These are phyloP conservation scores for Tephrocybe rancida DNA, from an alignment of 768 basidiomycete species.

Conservation along the genomic window DNA sequence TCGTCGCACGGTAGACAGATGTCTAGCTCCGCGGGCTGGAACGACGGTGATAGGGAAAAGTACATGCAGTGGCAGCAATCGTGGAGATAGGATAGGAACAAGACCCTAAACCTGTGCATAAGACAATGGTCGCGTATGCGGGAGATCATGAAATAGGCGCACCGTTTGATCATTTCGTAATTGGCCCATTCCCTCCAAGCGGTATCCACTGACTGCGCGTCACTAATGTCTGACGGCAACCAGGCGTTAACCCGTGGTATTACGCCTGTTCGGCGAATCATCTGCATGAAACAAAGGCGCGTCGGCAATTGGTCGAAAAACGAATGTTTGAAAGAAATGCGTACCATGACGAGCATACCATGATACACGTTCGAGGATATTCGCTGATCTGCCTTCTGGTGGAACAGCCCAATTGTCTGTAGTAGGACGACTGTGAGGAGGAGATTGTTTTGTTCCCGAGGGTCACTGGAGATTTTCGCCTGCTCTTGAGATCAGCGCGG, in stretches of 20 bases:
- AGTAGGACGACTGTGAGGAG: constrained; percentile 52
- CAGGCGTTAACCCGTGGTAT: constrained; percentile 47
- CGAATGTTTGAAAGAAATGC: constrained; percentile 17
- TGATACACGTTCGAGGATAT: constrained; percentile 56
- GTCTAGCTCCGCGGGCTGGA: constrained; percentile 48
- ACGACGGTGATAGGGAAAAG: constrained; percentile 50
- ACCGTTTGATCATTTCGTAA: constrained; percentile 63
- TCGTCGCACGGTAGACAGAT: constrained; percentile 60
- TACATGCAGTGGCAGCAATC: constrained; percentile 60
- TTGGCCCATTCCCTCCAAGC: constrained; percentile 60
- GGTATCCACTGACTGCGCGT: constrained; percentile 35
- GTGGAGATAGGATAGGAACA: constrained; percentile 55
- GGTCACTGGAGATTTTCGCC: constrained; percentile 37
- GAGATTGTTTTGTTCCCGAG: constrained; percentile 41
- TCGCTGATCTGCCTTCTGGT: constrained; percentile 50
- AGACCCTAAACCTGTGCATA: constrained; percentile 34
- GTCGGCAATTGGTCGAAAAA: not conserved
- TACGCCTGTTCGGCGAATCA: constrained; percentile 49
- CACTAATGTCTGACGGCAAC: constrained; percentile 40
- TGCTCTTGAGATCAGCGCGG: constrained; percentile 23
- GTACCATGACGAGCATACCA: constrained; percentile 61
- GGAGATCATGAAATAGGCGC: constrained; percentile 14
- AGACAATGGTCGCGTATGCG: constrained; percentile 8
- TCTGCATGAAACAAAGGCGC: constrained; percentile 33
- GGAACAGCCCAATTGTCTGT: constrained; percentile 60